phyloP scores from a whole-genome alignment of 1,139 yeast species.

The Tardiomyces digboiensis region DNA sequence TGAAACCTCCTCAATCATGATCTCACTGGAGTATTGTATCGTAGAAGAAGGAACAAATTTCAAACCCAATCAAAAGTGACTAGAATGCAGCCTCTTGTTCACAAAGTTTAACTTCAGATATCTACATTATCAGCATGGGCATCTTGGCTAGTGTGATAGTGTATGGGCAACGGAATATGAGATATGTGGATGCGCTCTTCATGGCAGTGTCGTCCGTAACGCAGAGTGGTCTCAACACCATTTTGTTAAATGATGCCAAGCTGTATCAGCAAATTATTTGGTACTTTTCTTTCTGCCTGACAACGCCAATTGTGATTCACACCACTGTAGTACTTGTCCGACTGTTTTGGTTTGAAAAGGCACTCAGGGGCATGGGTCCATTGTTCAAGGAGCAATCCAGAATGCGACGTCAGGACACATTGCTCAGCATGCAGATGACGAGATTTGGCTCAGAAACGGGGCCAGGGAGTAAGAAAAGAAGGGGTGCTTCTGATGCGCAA shows the following conservation, averaged over 20 bases:
- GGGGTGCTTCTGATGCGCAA: no score
- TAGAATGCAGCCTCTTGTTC: no score
- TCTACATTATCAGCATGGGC: conserved; percentile 17
- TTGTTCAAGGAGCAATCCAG: conserved; percentile 64
- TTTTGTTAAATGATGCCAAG: conserved; percentile 49
- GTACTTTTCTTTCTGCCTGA: conserved; percentile 34
- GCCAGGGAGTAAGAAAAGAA: no score
- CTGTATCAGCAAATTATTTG: conserved; percentile 72
- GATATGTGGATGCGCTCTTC: conserved; percentile 74
- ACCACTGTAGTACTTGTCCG: conserved; percentile 72
- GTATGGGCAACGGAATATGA: conserved; percentile 58
- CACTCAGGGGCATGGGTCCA: conserved; percentile 73
- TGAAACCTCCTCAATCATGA: no score
- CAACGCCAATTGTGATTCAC: conserved; percentile 89
- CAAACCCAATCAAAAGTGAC: no score
- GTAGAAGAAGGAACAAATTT: no score
- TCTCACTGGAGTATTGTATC: no score
- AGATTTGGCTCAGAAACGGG: no score
- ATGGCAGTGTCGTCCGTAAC: conserved; percentile 70
- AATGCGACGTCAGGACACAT: conserved; percentile 73
- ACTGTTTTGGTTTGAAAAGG: conserved; percentile 80
- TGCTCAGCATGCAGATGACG: conserved; percentile 33
- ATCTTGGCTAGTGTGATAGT: conserved; percentile 63
- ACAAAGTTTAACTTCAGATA: neutral
- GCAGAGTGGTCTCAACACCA: conserved; percentile 86